Evolutionary conservation across 1,284 basidiomycete species (phyloP).

Genomic region (Coniferiporia weirii): DNA sequence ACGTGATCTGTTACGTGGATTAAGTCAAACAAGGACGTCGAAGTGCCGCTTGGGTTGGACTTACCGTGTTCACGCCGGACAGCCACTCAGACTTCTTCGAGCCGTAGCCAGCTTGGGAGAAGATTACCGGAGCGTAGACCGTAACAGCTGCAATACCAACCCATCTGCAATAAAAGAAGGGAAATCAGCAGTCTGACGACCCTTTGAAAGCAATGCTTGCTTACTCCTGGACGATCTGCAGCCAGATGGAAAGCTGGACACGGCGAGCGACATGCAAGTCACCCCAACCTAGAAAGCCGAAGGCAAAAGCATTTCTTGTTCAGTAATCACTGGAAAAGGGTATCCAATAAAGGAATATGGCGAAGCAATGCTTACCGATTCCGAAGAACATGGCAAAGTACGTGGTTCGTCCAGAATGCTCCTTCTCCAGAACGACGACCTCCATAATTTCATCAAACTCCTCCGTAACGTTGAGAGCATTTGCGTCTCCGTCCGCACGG

Average conservation of each 20-base stretch:
- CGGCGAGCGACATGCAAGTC: conserved; percentile 42
- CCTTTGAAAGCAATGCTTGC: conserved; percentile 16
- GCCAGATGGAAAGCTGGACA: conserved; percentile 44
- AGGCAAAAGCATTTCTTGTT: too few relatives aligned
- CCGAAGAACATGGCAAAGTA: conserved; percentile 47
- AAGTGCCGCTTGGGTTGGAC: conserved; percentile 5
- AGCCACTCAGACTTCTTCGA: conserved; percentile 43
- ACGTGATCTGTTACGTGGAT: conserved; percentile 33
- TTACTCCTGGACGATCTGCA: conserved; percentile 47
- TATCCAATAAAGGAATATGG: too few relatives aligned
- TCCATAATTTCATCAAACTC: conserved; percentile 40
- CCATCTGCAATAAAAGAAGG: conserved; percentile 29
- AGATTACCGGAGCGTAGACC: conserved; percentile 46
- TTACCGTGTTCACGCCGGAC: conserved; percentile 41
- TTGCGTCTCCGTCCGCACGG: conserved; percentile 24
- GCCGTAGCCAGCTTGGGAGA: conserved; percentile 41
- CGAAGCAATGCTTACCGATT: conserved; percentile 22
- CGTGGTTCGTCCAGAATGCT: conserved; percentile 37
- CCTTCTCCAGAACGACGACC: conserved; percentile 38
- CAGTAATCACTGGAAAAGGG: too few relatives aligned
- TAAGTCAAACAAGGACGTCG: too few relatives aligned
- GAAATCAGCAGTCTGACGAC: not conserved
- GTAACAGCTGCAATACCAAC: conserved; percentile 48
- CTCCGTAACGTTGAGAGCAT: conserved; percentile 18
- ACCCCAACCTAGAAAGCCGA: conserved; percentile 23